Evolutionary conservation across 2,329 filamentous ascomycete genomes (phyloP).

Genomic region (Davidsoniella australis): DNA sequence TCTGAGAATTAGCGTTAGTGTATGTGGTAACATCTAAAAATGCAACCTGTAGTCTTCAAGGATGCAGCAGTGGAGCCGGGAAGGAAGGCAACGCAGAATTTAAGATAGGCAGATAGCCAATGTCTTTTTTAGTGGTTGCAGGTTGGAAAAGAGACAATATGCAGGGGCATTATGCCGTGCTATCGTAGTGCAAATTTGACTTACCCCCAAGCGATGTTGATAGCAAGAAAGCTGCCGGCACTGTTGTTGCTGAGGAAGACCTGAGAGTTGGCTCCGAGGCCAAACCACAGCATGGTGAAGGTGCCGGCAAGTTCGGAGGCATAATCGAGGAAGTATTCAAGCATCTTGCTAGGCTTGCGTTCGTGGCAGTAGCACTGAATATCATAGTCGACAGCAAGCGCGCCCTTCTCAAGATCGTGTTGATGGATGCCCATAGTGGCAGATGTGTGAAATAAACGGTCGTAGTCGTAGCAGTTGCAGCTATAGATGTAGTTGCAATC

Average conservation of each 20-base stretch:
- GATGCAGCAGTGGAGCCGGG: neutral
- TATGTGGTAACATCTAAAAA: neutral
- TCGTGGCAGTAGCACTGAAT: slow-evolving; percentile 1
- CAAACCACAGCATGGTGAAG: slow-evolving; percentile 52
- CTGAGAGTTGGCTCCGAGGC: slow-evolving; percentile 53
- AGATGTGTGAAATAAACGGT: neutral
- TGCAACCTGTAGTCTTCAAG: neutral
- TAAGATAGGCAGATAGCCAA: neutral
- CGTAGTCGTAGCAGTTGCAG: too few species aligned
- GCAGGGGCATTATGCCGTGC: neutral
- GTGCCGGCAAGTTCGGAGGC: slow-evolving; percentile 51
- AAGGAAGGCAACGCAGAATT: neutral
- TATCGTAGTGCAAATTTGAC: slow-evolving; percentile 2
- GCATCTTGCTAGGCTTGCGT: slow-evolving; percentile 4
- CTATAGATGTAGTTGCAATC: neutral
- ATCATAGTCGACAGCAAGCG: slow-evolving; percentile 1
- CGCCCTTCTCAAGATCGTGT: slow-evolving; percentile 9
- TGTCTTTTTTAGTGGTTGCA: neutral
- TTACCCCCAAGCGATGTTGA: slow-evolving; percentile 34
- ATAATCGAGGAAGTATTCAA: slow-evolving; percentile 11
- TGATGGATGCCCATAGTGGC: slow-evolving; percentile 4
- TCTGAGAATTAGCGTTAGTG: slow-evolving; percentile 18
- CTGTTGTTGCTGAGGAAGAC: slow-evolving; percentile 37
- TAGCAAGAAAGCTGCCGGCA: slow-evolving; percentile 33
- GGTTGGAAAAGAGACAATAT: neutral